Evolutionary conservation across 1,139 yeast genomes (phyloP).

Genomic region (Debaryomycetaceae sp.): DNA sequence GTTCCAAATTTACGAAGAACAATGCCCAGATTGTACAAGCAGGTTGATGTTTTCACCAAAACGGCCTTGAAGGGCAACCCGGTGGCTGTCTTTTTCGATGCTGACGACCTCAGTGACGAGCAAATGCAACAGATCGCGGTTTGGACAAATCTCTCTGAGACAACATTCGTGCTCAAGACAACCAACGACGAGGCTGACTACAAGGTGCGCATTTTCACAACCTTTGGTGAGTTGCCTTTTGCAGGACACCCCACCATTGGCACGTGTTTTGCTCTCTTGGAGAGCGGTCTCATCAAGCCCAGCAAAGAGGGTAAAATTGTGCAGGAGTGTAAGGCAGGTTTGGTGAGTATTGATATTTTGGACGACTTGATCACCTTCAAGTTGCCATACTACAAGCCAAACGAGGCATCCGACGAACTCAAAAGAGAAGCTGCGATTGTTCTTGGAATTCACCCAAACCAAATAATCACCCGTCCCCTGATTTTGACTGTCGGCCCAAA

Average conservation of each 20-base stretch:
- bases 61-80: slow-evolving; percentile 48
- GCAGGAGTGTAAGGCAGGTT: slow-evolving; percentile 44
- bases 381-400: slow-evolving; percentile 21
- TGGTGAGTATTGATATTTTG: slow-evolving; percentile 26
- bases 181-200: slow-evolving; percentile 32
- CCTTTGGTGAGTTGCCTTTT: slow-evolving; percentile 45
- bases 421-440: slow-evolving; percentile 16
- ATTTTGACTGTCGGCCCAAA: slow-evolving; percentile 35
- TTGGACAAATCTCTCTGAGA: slow-evolving; percentile 57
- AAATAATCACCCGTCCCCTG: slow-evolving; percentile 15
- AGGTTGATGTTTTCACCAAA: slow-evolving; percentile 49
- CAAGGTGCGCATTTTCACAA: slow-evolving; percentile 45
- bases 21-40: slow-evolving; percentile 26
- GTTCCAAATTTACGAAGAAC: too few relatives aligned
- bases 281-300: slow-evolving; percentile 22
- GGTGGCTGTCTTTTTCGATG: slow-evolving; percentile 46
- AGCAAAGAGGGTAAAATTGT: slow-evolving; percentile 20
- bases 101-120: slow-evolving; percentile 24
- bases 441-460: slow-evolving; percentile 13
- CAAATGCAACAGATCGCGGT: slow-evolving; percentile 44
- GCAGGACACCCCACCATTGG: slow-evolving; percentile 64
- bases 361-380: slow-evolving; percentile 17
- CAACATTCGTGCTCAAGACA: slow-evolving; percentile 42
- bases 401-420: slow-evolving; percentile 15
- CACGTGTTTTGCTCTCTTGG: slow-evolving; percentile 39